Evolutionary conservation across 2,329 filamentous ascomycete species (phyloP).

Genomic region (Colletotrichum echinochloae): DNA sequence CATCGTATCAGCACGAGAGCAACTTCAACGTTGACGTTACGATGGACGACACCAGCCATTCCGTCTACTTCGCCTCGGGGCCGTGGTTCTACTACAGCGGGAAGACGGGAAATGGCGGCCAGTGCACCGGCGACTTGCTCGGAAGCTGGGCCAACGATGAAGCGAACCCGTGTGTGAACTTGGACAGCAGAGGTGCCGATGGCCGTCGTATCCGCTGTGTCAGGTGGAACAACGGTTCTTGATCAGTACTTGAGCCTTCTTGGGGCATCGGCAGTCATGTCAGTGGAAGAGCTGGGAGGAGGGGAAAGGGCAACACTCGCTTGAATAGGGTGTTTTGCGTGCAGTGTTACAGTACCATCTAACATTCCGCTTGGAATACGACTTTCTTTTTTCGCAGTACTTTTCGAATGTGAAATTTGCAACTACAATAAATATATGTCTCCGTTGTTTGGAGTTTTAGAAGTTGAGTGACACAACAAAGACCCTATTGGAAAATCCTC

Average conservation of each 20-base stretch:
- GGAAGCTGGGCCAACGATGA: conserved; percentile 23
- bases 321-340: background rate
- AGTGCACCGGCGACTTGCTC: conserved; percentile 16
- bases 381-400: background rate
- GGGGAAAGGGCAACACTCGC: background rate
- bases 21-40: conserved; percentile 30
- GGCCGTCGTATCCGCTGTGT: conserved; percentile 18
- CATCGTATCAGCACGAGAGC: conserved; percentile 24
- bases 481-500: background rate
- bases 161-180: conserved; percentile 11
- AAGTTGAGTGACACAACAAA: background rate
- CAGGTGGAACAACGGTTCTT: conserved; percentile 14
- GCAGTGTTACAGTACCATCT: too few species aligned
- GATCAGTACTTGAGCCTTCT: too few species aligned
- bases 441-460: background rate
- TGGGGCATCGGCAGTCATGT: background rate
- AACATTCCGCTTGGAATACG: background rate
- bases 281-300: background rate
- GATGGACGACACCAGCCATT: conserved; percentile 27
- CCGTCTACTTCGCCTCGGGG: conserved; percentile 29
- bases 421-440: background rate
- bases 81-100: conserved; percentile 23
- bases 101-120: conserved; percentile 17
- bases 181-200: conserved; percentile 13
- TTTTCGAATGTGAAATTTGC: background rate